Evolutionary conservation across 2,329 filamentous ascomycete genomes (phyloP).

Genomic region (Penicillium sp.): DNA sequence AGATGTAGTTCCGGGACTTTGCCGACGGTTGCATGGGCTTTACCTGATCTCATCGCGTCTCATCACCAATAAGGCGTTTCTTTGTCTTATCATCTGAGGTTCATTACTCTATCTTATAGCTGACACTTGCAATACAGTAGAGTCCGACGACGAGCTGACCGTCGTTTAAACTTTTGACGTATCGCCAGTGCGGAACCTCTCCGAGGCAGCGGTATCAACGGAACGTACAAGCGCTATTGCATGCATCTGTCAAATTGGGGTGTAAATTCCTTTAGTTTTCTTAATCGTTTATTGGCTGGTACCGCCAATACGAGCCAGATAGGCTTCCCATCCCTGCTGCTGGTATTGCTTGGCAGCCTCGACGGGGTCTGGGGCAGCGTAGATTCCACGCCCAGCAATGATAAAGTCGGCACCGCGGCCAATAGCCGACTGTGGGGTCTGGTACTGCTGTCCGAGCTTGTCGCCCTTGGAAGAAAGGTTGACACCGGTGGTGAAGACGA

Average conservation of each 20-base stretch:
- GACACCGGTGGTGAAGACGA: conserved; percentile 51
- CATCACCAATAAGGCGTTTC: not conserved
- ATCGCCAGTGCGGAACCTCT: not conserved
- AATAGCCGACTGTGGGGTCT: conserved; percentile 48
- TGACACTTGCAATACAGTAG: not conserved
- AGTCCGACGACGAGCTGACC: not conserved
- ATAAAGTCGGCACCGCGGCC: conserved; percentile 50
- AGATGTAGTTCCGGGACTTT: conserved; percentile 5
- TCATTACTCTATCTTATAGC: not conserved
- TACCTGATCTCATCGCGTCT: not conserved
- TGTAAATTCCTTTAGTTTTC: not conserved
- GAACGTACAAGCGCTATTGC: not conserved
- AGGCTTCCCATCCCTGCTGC: conserved; percentile 49
- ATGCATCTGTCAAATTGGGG: not conserved
- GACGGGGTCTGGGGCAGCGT: conserved; percentile 46
- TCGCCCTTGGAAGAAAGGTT: conserved; percentile 49
- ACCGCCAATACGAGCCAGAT: conserved; percentile 37
- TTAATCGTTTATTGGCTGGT: conserved; percentile 14
- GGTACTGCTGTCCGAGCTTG: conserved; percentile 50
- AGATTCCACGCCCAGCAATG: conserved; percentile 49
- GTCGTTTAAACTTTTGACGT: not conserved
- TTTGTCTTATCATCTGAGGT: not conserved
- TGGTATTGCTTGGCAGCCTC: conserved; percentile 46
- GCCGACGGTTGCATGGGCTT: not conserved
- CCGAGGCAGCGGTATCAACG: not conserved